These are phyloP conservation scores for Cladorrhinum samala DNA, from an alignment of 495 filamentous ascomycete species.

Conservation along the genomic window DNA sequence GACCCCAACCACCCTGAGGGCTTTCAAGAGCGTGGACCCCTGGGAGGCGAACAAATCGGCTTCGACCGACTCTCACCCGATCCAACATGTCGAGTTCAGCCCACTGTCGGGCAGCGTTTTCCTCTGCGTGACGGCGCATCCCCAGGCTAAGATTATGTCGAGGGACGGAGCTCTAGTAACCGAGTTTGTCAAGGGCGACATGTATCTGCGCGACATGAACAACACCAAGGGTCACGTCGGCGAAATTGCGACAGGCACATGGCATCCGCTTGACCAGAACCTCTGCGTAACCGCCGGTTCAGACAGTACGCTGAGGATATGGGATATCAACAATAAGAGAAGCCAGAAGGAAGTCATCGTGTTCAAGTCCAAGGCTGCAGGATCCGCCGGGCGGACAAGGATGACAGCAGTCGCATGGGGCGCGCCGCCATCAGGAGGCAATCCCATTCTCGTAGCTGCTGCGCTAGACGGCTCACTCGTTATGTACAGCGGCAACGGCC, in stretches of 20 bases:
- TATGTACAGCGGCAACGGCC: conserved; percentile 89
- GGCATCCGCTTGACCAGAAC: conserved; percentile 79
- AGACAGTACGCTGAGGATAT: conserved; percentile 91
- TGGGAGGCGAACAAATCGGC: conserved; percentile 63
- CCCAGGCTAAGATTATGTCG: conserved; percentile 82
- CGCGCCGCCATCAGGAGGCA: conserved; percentile 65
- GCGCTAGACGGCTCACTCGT: conserved; percentile 84
- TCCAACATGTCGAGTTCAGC: conserved; percentile 83
- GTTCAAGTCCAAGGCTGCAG: conserved; percentile 80
- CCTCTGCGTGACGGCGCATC: conserved; percentile 76
- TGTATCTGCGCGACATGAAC: conserved; percentile 94
- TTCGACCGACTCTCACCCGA: conserved; percentile 73
- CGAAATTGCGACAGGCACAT: conserved; percentile 78
- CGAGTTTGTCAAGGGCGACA: conserved; percentile 93
- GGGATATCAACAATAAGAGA: conserved; percentile 85
- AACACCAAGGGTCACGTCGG: conserved; percentile 95
- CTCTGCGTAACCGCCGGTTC: conserved; percentile 83
- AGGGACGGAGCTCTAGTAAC: conserved; percentile 79
- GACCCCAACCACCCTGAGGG: conserved; percentile 86
- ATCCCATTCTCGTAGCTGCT: conserved; percentile 74
- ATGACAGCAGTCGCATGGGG: conserved; percentile 94
- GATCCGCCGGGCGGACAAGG: conserved; percentile 81
- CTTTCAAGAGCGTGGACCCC: conserved; percentile 90
- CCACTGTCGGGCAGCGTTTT: conserved; percentile 72
- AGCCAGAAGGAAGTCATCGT: conserved; percentile 90